phyloP scores from a whole-genome alignment of 2,329 filamentous ascomycete species.

The Fusarium virguliforme region DNA sequence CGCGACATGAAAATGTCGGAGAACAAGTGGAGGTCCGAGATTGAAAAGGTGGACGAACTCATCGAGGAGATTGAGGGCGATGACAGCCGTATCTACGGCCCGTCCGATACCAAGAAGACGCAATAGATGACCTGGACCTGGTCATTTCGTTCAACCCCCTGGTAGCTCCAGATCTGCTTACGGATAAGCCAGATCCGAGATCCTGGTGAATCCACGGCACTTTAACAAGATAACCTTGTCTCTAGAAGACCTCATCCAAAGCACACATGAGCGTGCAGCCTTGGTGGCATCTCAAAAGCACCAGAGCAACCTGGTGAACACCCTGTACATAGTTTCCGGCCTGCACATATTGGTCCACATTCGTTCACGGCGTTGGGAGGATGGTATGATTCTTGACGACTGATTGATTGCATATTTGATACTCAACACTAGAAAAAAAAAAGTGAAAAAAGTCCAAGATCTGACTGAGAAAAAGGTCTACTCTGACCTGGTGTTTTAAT shows the following conservation, averaged over 20 bases:
- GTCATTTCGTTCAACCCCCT: neutral
- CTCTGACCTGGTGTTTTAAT: conserved; percentile 33
- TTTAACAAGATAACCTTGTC: conserved; percentile 8
- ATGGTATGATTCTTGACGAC: conserved; percentile 29
- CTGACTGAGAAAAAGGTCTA: conserved; percentile 15
- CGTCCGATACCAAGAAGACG: conserved; percentile 63
- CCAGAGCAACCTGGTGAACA: neutral
- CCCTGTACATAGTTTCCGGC: conserved; percentile 43
- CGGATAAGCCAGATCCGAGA: conserved; percentile 8
- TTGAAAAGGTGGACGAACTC: conserved; percentile 70
- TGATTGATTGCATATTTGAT: conserved; percentile 45
- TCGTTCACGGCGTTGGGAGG: conserved; percentile 40
- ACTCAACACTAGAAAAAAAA: conserved; percentile 24
- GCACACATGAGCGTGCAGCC: neutral
- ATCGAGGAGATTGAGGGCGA: conserved; percentile 78
- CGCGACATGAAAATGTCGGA: conserved; percentile 89
- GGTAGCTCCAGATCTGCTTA: conserved; percentile 9
- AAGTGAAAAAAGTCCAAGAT: conserved; percentile 26
- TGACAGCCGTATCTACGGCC: conserved; percentile 67
- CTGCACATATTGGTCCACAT: conserved; percentile 37
- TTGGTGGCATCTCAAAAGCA: neutral
- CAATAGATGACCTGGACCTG: conserved; percentile 29
- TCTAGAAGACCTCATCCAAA: neutral
- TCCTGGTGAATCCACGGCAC: conserved; percentile 3
- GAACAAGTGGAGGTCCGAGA: conserved; percentile 84